Evolutionary conservation across 1,284 basidiomycete species (phyloP), one percentile per base, ranked within the genome.

Genomic region (Erythrobasidium hasegawianum): DNA sequence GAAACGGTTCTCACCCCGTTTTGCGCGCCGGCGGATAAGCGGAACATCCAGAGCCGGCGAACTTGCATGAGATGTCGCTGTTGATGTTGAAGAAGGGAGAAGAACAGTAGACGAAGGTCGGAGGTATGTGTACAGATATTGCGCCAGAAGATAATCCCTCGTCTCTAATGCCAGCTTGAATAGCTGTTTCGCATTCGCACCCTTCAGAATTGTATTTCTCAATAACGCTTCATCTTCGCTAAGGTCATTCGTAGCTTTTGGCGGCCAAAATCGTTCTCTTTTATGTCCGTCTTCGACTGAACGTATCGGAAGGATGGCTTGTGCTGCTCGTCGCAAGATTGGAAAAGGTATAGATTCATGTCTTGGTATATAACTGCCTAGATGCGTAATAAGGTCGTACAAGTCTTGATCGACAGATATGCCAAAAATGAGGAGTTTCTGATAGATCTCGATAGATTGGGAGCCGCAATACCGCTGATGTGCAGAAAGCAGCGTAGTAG

Each of bases 151-250:
- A 24, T 22, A 53, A 16, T 53, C 50, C 26, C 22, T 29, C 26
- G 50, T 27, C 26, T 53, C 50, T n/a, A 53, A 8, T 4, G 50
- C 50, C 18, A 53, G 50, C 22, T 26, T 22, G 50, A 53, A 53
- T n/a, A 53, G 20, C 8, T 27, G 20, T 16, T 53, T 26, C 26
- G 50, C 22, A 16, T n/a, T 22, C 16, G 50, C 50, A 9, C 26
- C 18, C 18, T 8, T 26, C 18, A 53, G 20, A 9, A 29, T 33
- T 11, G 33, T 33, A 4, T 33, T 33, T 33, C 33, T 33, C 33
- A 33, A 33, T 4, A 33, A 11, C 33, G 33, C 33, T 11, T 33
- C 33, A 4, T 33, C 33, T 11, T 33, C 33, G 33, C 33, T 33
- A 5, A 33, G 33, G 11, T 33, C 33, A 33, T 33, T 33, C 33